phyloP scores from a whole-genome alignment of 2,329 filamentous ascomycete genomes.

The Penicillium sp. region DNA sequence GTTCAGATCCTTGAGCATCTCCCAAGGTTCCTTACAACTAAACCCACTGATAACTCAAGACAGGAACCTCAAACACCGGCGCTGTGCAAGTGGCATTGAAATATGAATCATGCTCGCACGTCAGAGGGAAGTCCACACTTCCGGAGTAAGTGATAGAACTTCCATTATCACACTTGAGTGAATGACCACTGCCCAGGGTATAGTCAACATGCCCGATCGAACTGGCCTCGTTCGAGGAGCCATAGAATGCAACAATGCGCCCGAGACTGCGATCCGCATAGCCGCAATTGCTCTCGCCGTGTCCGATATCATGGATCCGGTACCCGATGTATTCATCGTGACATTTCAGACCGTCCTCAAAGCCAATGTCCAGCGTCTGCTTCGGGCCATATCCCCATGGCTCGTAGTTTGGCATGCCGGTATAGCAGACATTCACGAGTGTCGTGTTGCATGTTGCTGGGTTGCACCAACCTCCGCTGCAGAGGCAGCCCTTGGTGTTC shows the following conservation, averaged over 20 bases:
- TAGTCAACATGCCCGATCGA: slow-evolving; percentile 30
- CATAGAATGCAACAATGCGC: slow-evolving; percentile 34
- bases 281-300: slow-evolving; percentile 33
- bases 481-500: slow-evolving; percentile 29
- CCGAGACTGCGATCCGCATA: slow-evolving; percentile 31
- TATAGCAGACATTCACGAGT: slow-evolving; percentile 32
- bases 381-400: slow-evolving; percentile 34
- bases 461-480: slow-evolving; percentile 26
- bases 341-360: slow-evolving; percentile 29
- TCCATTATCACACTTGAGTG: slow-evolving; percentile 31
- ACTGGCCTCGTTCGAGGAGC: slow-evolving; percentile 22
- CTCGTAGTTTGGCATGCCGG: slow-evolving; percentile 36
- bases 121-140: slow-evolving; percentile 26
- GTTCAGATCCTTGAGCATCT: no score
- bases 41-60: slow-evolving; percentile 32
- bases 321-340: slow-evolving; percentile 35
- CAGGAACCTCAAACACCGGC: slow-evolving; percentile 28
- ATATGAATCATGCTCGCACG: slow-evolving; percentile 29
- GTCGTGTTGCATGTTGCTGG: slow-evolving; percentile 29
- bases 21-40: no score
- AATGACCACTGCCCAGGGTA: slow-evolving; percentile 29
- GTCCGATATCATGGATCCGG: slow-evolving; percentile 33
- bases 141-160: slow-evolving; percentile 34
- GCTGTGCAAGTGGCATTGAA: slow-evolving; percentile 36
- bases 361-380: slow-evolving; percentile 30